Base-by-base conservation (phyloP, 208 protist species). In the Giardia muris region DNA sequence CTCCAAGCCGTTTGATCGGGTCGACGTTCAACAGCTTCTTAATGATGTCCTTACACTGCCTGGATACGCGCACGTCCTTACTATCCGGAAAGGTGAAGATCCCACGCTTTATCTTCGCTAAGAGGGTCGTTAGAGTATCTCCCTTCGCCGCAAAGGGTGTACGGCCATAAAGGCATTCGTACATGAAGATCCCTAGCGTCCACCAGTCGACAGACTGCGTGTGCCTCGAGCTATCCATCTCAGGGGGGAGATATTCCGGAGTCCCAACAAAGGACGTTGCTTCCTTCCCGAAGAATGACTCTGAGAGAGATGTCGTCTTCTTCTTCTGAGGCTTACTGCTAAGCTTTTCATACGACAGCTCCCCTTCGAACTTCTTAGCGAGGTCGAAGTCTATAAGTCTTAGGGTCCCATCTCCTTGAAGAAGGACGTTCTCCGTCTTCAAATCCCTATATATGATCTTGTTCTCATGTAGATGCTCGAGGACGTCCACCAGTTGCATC, bases 221-320 rank as follows among this genome's bases (percentile, higher is more conserved):
- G 92, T 96, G 94, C 43, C 93, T 93, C 46, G 94, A 94, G 22
- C 43, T 39, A 57, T 96, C 67, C 19, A 96, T 87, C 39, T 96
- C 95, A 39, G 95, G 95, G 3, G 95, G 76, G 42, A 96, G 93
- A 46, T 96, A 96, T 90, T 96, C 95, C 19, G 93, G 87, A 2
- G 95, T 96, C 43, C 95, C 95, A 43, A 97, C 96, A 89, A 97
- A 97, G 88, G 96, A 97, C 90, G 67, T 67, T 19, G 87, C 42
- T 87, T 0, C 2, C 90, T 90, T 2, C 19, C 30, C 0, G 4
- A 92, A 57, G 39, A 0, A 2, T 0, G 87, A 86, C 2, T 42
- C 43, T 19, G 76, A 90, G 1, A 90, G 3, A 19, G 42, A 4
- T 92, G 4, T 92, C 19, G 4, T 92, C 42, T 92, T 87, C 2